Evolutionary conservation across 257 asterid genomes (phyloP).

Genomic region (Solanum boliviense): DNA sequence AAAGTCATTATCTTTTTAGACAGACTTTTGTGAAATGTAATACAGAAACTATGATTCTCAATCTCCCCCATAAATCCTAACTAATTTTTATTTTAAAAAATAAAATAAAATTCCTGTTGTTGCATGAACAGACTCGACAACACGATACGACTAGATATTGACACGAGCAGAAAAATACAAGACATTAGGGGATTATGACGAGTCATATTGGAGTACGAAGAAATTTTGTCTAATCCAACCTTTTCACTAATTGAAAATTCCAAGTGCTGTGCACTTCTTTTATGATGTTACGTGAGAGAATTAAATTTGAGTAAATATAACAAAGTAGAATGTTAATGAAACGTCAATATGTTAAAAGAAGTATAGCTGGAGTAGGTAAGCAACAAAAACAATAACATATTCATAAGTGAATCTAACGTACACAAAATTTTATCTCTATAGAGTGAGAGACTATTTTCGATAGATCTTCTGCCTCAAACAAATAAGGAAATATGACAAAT

Average conservation of each 20-base stretch:
- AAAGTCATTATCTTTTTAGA: not conserved
- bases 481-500: not conserved
- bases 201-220: not conserved
- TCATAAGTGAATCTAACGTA: too few species aligned
- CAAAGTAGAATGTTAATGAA: not conserved
- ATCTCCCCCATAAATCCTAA: not conserved
- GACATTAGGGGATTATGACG: not conserved
- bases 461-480: too few species aligned
- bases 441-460: too few species aligned
- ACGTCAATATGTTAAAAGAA: not conserved
- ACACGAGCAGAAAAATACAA: not conserved
- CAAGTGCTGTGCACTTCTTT: not conserved
- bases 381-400: not conserved
- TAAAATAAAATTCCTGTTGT: not conserved
- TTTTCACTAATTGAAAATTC: not conserved
- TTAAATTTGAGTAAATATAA: not conserved
- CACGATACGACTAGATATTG: not conserved
- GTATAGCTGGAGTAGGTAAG: not conserved
- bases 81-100: not conserved
- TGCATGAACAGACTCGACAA: not conserved
- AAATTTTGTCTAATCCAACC: not conserved
- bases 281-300: not conserved
- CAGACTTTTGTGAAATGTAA: not conserved
- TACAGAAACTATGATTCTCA: not conserved
- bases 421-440: accelerated